A percentile compares a stretch with the other conserved stretches of the same genome.
These are phyloP conservation scores for Rhododendron kiyosumense DNA, from an alignment of 148 eudicot genomes.

Conservation along the genomic window DNA sequence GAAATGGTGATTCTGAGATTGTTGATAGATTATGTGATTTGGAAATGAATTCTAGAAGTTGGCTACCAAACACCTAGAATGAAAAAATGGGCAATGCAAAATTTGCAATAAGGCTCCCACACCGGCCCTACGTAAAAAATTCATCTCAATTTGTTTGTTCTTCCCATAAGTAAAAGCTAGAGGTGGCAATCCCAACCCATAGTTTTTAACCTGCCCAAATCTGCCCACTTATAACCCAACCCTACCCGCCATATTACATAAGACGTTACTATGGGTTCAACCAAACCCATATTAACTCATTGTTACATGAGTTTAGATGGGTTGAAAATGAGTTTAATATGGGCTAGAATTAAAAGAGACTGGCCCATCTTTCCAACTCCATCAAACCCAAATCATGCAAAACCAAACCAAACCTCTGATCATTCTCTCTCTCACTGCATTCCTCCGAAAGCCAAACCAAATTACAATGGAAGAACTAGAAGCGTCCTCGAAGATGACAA, in stretches of 20 bases:
- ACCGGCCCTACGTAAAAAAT: not conserved
- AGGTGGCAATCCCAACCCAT: too few species aligned
- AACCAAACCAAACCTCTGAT: not conserved
- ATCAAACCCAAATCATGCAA: too few species aligned
- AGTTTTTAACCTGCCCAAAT: too few species aligned
- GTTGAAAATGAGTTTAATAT: too few species aligned
- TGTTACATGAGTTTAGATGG: too few species aligned
- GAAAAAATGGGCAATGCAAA: not conserved
- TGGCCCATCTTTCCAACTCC: too few species aligned
- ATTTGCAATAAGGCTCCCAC: not conserved
- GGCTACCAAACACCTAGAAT: not conserved
- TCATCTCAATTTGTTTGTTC: not conserved
- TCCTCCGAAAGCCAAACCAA: not conserved
- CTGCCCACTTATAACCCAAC: too few species aligned
- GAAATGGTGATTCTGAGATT: too few species aligned
- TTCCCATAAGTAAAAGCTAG: not conserved
- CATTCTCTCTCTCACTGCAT: not conserved
- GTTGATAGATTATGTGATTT: not conserved
- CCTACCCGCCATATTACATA: too few species aligned
- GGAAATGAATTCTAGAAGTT: not conserved
- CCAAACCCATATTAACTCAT: too few species aligned
- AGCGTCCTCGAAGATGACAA: constrained; percentile 50
- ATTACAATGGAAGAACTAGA: constrained; percentile 16
- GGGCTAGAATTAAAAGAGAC: too few species aligned
- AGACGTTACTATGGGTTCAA: too few species aligned